These are phyloP conservation scores for Helianthus tuberosus DNA, from an alignment of 129 eudicot species.

Conservation along the genomic window DNA sequence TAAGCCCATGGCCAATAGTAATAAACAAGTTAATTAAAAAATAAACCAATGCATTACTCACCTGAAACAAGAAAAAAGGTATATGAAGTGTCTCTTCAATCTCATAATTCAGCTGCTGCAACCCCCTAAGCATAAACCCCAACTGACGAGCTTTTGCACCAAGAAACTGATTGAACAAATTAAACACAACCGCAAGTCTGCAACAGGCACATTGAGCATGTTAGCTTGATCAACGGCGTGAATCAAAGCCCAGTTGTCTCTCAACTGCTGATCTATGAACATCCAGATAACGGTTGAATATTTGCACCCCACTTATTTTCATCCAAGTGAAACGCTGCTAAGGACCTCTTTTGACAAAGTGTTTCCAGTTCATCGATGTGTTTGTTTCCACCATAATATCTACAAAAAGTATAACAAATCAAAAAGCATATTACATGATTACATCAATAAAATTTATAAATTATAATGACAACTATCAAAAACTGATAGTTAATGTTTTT, in stretches of 20 bases:
- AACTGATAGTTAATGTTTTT: too few relatives aligned
- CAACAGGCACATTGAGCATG: too few relatives aligned
- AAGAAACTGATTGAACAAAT: conserved; percentile 73
- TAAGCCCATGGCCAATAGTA: too few relatives aligned
- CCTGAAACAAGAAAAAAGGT: conserved; percentile 91
- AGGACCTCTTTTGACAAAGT: conserved; percentile 88
- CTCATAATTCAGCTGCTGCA: conserved; percentile 49
- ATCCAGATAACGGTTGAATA: conserved; percentile 94
- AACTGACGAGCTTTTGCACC: conserved; percentile 92
- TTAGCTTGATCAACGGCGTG: too few relatives aligned
- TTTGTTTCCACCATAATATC: conserved; percentile 98
- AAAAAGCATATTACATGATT: not conserved
- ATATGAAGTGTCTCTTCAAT: conserved; percentile 49
- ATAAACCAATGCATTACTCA: not conserved
- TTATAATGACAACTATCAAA: conserved; percentile 22
- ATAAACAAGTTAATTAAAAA: too few relatives aligned
- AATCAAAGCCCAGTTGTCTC: too few relatives aligned
- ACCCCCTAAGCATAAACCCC: conserved; percentile 94
- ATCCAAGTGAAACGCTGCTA: conserved; percentile 87
- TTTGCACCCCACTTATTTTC: conserved; percentile 88
- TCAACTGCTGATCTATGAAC: too few relatives aligned
- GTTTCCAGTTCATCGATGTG: conserved; percentile 88
- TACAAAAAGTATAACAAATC: conserved; percentile 29
- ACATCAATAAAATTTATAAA: not conserved
- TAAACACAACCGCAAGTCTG: too few relatives aligned